A percentile compares a stretch with the other conserved stretches of the same genome.
Evolutionary conservation across 2,329 filamentous ascomycete genomes (phyloP).

Genomic region (Pyrenophora graminea): DNA sequence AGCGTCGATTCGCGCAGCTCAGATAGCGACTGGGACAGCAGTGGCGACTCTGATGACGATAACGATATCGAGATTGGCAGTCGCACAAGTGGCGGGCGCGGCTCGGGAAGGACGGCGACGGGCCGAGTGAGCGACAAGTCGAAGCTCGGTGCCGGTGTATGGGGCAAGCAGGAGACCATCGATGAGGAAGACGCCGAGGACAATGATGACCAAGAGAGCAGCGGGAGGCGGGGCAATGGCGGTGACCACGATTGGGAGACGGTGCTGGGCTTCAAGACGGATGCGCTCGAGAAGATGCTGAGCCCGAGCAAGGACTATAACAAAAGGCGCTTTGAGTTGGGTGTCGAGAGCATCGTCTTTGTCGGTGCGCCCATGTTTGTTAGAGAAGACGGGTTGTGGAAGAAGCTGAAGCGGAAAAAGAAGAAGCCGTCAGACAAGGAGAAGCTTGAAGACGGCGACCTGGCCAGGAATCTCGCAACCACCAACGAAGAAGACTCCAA

Average conservation of each 20-base stretch:
- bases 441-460: slow-evolving; percentile 25
- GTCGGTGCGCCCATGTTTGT: slow-evolving; percentile 50
- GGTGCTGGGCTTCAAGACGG: slow-evolving; percentile 47
- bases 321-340: slow-evolving; percentile 48
- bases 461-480: slow-evolving; percentile 21
- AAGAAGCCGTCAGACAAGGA: slow-evolving; percentile 32
- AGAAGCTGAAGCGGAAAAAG: slow-evolving; percentile 42
- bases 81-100: slow-evolving; percentile 41
- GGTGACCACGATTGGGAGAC: slow-evolving; percentile 46
- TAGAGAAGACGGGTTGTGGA: slow-evolving; percentile 48
- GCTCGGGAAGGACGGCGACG: slow-evolving; percentile 33
- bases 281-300: slow-evolving; percentile 48
- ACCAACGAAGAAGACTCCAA: slow-evolving; percentile 24
- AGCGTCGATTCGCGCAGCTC: slow-evolving; percentile 41
- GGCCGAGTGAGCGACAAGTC: slow-evolving; percentile 34
- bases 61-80: slow-evolving; percentile 42
- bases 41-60: slow-evolving; percentile 41
- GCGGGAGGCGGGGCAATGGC: slow-evolving; percentile 22
- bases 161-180: slow-evolving; percentile 43
- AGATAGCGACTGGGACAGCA: slow-evolving; percentile 46
- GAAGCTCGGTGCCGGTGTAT: slow-evolving; percentile 33
- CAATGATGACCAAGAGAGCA: slow-evolving; percentile 13
- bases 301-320: slow-evolving; percentile 45
- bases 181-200: slow-evolving; percentile 42
- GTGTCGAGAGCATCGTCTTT: slow-evolving; percentile 47